A percentile compares a stretch with the other conserved stretches of the same genome.
Evolutionary conservation across 2,329 filamentous ascomycete species (phyloP).

Genomic region (Colletotrichum falcatum): DNA sequence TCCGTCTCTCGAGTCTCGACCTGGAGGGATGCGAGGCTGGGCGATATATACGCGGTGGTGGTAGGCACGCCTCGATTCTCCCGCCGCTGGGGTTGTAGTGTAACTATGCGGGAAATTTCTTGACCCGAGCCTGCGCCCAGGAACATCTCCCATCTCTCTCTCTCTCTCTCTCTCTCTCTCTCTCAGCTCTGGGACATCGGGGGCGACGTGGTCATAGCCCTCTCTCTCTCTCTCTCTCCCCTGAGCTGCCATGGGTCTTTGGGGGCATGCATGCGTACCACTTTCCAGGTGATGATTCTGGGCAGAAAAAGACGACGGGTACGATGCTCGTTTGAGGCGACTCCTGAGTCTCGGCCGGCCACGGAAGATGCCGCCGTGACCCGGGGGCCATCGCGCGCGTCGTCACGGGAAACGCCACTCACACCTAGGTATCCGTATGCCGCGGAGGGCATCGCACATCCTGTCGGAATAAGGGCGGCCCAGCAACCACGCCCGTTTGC

Average conservation of each 20-base stretch:
- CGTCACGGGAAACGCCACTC: too few species aligned
- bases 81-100: too few species aligned
- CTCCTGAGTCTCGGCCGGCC: slow-evolving; percentile 19
- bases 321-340: slow-evolving; percentile 15
- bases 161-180: too few species aligned
- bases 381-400: too few species aligned
- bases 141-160: too few species aligned
- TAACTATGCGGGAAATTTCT: not conserved
- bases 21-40: not conserved
- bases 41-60: too few species aligned
- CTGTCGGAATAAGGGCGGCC: slow-evolving; percentile 6
- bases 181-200: not conserved
- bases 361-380: slow-evolving; percentile 26
- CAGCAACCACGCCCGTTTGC: not conserved
- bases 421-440: too few species aligned
- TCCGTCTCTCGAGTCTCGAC: not conserved
- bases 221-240: not conserved
- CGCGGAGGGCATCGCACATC: not conserved
- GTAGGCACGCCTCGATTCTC: not conserved
- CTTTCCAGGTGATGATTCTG: not conserved
- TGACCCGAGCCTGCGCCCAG: slow-evolving; percentile 6
- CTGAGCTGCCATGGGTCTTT: not conserved
- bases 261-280: not conserved
- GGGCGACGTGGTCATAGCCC: slow-evolving; percentile 12
- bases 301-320: not conserved